Evolutionary conservation across 371 early-diverging fungal species (phyloP).

Genomic region (Actinomucor elegans): DNA sequence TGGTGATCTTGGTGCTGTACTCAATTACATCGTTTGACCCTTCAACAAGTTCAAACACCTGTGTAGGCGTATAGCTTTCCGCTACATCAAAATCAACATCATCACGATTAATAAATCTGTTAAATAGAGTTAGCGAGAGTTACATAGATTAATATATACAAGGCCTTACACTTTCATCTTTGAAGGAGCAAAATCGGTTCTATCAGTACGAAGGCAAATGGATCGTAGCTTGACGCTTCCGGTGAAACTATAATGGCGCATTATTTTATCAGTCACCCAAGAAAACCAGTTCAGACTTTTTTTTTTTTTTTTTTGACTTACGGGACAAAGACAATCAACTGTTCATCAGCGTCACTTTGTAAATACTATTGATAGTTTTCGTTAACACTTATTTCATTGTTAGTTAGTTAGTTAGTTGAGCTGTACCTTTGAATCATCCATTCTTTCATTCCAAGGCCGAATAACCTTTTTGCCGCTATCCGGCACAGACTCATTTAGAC

Average conservation of each 20-base stretch:
- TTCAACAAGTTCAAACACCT: constrained; percentile 81
- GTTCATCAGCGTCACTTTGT: constrained; percentile 89
- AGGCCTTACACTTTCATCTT: constrained; percentile 71
- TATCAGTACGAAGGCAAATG: constrained; percentile 74
- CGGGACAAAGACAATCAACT: constrained; percentile 88
- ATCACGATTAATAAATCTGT: constrained; percentile 84
- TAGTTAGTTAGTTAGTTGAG: too few relatives aligned
- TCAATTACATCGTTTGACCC: constrained; percentile 60
- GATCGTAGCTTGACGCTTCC: constrained; percentile 89
- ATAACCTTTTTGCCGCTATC: constrained; percentile 76
- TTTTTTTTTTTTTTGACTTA: constrained; percentile 38
- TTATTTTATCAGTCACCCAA: not conserved
- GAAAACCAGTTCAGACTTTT: not conserved
- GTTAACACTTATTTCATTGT: too few relatives aligned
- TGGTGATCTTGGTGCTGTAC: constrained; percentile 74
- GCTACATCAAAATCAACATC: constrained; percentile 91
- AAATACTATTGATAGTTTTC: too few relatives aligned
- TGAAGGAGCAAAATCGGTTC: constrained; percentile 68
- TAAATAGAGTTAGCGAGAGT: not conserved
- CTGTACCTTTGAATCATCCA: constrained; percentile 65
- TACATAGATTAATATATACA: not conserved
- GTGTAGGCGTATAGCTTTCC: constrained; percentile 64
- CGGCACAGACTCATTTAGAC: constrained; percentile 77
- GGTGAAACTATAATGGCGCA: constrained; percentile 65
- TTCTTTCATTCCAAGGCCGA: constrained; percentile 83